phyloP scores from a whole-genome alignment of 768 basidiomycete genomes.

The Baorangia bicolor region DNA sequence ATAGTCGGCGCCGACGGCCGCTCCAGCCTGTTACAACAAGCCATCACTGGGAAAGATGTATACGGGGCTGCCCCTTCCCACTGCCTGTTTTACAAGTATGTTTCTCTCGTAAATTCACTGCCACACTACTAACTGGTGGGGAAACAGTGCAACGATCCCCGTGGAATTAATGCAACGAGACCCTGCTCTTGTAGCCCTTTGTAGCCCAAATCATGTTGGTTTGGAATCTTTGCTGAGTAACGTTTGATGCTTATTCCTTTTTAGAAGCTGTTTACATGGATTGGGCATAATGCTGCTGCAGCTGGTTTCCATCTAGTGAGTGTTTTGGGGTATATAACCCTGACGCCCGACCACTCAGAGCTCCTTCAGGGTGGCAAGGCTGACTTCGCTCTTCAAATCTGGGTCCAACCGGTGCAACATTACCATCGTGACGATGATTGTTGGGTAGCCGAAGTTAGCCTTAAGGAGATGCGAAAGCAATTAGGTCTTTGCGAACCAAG shows the following conservation, averaged over 20 bases:
- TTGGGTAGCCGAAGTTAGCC: constrained; percentile 36
- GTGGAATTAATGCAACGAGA: constrained; percentile 41
- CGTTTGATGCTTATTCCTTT: background rate
- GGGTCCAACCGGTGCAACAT: constrained; percentile 29
- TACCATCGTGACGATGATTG: constrained; percentile 28
- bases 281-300: constrained; percentile 23
- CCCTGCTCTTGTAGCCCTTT: constrained; percentile 37
- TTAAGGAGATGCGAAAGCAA: constrained; percentile 30
- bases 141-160: constrained; percentile 41
- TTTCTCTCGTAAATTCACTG: background rate
- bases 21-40: constrained; percentile 39
- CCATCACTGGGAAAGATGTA: constrained; percentile 34
- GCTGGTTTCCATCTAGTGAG: constrained; percentile 26
- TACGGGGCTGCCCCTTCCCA: constrained; percentile 24
- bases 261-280: constrained; percentile 19
- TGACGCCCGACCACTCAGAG: background rate
- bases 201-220: constrained; percentile 20
- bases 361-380: constrained; percentile 39
- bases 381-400: constrained; percentile 31
- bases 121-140: background rate
- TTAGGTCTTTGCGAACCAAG: constrained; percentile 37
- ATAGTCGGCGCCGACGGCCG: constrained; percentile 63
- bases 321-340: no score
- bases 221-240: background rate
- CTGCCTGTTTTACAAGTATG: constrained; percentile 47